phyloP scores from a whole-genome alignment of 495 filamentous ascomycete species.

The Podospora sp. region DNA sequence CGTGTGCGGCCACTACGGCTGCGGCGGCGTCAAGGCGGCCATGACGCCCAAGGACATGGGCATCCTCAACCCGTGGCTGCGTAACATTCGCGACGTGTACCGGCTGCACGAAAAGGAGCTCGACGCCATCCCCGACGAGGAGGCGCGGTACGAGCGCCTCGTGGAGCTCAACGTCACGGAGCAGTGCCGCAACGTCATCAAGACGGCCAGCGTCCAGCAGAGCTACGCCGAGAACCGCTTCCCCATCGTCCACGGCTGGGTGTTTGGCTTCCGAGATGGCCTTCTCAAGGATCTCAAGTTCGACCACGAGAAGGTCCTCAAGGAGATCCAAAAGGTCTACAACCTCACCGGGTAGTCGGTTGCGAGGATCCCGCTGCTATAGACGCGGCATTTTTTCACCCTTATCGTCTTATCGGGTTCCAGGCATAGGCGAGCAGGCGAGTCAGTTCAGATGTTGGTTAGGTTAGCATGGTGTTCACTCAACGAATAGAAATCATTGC shows the following conservation, averaged over 20 bases:
- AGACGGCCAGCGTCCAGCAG: conserved; percentile 60
- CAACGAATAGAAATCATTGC: not conserved
- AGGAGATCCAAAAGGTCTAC: conserved; percentile 59
- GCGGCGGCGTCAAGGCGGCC: conserved; percentile 65
- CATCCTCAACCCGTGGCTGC: conserved; percentile 62
- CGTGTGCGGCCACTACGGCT: conserved; percentile 66
- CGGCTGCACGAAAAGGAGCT: conserved; percentile 59
- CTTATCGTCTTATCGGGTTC: not conserved
- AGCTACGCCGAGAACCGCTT: conserved; percentile 53
- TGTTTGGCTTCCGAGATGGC: conserved; percentile 57
- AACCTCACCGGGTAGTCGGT: conserved; percentile 43
- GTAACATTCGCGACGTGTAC: conserved; percentile 64
- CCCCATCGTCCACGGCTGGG: conserved; percentile 60
- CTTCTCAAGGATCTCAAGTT: conserved; percentile 57
- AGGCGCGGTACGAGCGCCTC: conserved; percentile 53
- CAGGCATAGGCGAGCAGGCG: not conserved
- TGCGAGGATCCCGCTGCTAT: not conserved
- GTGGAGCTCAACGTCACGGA: conserved; percentile 64
- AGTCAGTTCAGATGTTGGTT: not conserved
- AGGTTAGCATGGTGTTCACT: not conserved
- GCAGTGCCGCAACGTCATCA: conserved; percentile 61
- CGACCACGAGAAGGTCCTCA: conserved; percentile 47
- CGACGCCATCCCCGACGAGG: conserved; percentile 50
- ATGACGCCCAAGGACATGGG: conserved; percentile 61
- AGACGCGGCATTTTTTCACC: not conserved